These are phyloP conservation scores for Monosporozyma unispora DNA, from an alignment of 805 yeast genomes.

Conservation along the genomic window DNA sequence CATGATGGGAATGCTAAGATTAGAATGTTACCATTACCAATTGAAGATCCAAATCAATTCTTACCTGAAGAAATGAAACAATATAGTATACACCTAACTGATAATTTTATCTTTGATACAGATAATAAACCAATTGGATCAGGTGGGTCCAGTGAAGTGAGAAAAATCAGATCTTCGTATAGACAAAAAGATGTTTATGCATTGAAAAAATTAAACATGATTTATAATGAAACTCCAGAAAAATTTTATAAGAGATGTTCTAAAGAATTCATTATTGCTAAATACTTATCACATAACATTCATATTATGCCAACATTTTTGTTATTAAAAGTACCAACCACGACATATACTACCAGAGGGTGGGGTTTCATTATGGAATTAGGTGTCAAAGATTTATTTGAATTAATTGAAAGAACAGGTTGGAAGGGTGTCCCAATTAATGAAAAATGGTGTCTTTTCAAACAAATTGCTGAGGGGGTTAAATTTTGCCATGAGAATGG, in stretches of 20 bases:
- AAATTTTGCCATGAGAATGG: slow-evolving; percentile 57
- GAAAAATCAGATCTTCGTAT: slow-evolving; percentile 36
- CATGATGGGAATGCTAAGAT: slow-evolving; percentile 32
- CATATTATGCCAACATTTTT: slow-evolving; percentile 53
- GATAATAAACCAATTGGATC: slow-evolving; percentile 49
- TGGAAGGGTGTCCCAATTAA: slow-evolving; percentile 46
- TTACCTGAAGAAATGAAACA: slow-evolving; percentile 49
- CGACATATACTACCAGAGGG: slow-evolving; percentile 47
- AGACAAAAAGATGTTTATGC: slow-evolving; percentile 44
- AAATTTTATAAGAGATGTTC: slow-evolving; percentile 58
- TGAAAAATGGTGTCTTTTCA: slow-evolving; percentile 59
- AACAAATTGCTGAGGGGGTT: slow-evolving; percentile 57
- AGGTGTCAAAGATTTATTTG: slow-evolving; percentile 59
- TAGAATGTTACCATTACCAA: slow-evolving; percentile 50
- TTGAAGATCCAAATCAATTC: slow-evolving; percentile 53
- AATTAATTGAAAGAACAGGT: slow-evolving; percentile 44
- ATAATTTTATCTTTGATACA: slow-evolving; percentile 43
- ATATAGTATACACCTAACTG: slow-evolving; percentile 40
- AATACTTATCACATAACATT: slow-evolving; percentile 42
- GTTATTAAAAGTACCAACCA: slow-evolving; percentile 49
- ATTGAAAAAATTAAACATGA: slow-evolving; percentile 53
- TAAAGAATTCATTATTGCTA: slow-evolving; percentile 57
- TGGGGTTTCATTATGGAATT: slow-evolving; percentile 71
- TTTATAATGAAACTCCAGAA: slow-evolving; percentile 53
- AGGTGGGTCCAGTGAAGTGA: slow-evolving; percentile 67